Evolutionary conservation across 2,329 filamentous ascomycete species (phyloP), one percentile per base, ranked within the genome.

Genomic region (Didymella glomerata): DNA sequence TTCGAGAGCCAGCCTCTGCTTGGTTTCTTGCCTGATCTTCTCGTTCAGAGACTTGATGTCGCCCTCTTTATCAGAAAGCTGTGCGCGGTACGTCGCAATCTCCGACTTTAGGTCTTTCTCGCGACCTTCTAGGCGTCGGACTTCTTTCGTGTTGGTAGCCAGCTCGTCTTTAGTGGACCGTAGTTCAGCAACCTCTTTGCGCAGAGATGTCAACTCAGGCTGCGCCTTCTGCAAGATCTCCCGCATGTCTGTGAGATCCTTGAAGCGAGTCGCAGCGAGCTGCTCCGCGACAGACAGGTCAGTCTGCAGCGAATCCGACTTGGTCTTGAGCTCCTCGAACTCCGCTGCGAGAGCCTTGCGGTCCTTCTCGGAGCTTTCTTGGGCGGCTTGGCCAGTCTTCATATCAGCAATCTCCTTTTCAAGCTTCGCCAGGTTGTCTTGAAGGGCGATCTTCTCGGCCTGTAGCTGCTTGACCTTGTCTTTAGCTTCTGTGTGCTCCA

Each of bases 221-320:
- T 97, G 93, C 0, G 90, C 86, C 74, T 95, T 96, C 65, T 93
- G 89, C 28, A 97, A 78, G 2, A 93, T 83, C 61, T 94, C 90
- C 20, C 89, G 86, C 45, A 97, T 81, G 27, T 96, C 91, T 0
- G 88, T 89, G 1, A 97, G 81, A 60, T 98, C 93, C 76, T 93
- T 96, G 81, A 93, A 98, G 28, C 95, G 85, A 16, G 86, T 90
- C 61, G 96, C 89, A 0, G 95, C 92, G 13, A 98, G 84, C 76
- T 96, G 88, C 74, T 97, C 89, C 0, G 93, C 90, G 2, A 93
- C 93, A 2, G 88, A 90, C 3, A 98, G 84, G 72, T 99, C 94
- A 0, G 90, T 91, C 71, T 96, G 88, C 18, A 97, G 77, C 0
- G 85, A 84, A 2, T 86, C 82, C 0, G 88, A 86, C 75, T 89